A percentile compares a stretch with the other conserved stretches of the same genome.
phyloP scores from a whole-genome alignment of 2,329 filamentous ascomycete genomes.

The Aureobasidium mangrovei region DNA sequence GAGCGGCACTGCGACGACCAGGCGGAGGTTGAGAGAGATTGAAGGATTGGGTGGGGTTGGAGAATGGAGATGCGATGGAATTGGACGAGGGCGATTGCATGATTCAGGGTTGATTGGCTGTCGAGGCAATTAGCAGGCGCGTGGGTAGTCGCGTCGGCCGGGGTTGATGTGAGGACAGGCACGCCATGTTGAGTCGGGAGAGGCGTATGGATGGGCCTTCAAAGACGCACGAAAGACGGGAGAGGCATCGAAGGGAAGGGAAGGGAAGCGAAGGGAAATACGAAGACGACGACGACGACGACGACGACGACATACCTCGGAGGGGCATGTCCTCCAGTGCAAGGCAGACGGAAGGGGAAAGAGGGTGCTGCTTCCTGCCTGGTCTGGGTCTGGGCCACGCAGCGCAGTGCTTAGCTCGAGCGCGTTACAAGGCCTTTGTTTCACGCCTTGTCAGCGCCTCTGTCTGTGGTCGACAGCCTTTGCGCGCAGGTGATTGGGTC shows the following conservation, averaged over 20 bases:
- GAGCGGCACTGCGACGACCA: conserved; percentile 12
- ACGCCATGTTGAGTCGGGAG: not conserved
- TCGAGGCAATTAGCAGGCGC: conserved; percentile 1
- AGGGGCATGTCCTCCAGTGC: conserved; percentile 10
- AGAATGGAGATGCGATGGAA: conserved; percentile 3
- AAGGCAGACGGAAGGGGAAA: conserved; percentile 5
- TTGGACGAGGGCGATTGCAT: conserved; percentile 13
- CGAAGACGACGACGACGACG: no score
- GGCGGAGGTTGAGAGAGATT: conserved; percentile 16
- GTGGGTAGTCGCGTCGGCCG: conserved; percentile 9
- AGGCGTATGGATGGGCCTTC: not conserved
- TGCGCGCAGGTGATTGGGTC: conserved; percentile 9
- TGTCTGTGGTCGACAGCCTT: not conserved
- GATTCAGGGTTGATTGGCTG: conserved; percentile 5
- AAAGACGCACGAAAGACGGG: not conserved
- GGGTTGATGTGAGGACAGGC: not conserved
- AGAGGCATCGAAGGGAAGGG: not conserved
- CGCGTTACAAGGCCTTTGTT: conserved; percentile 10
- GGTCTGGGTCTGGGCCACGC: not conserved
- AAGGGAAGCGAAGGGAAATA: not conserved
- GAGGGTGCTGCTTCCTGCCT: not conserved
- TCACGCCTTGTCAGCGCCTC: conserved; percentile 5
- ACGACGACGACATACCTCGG: conserved; percentile 4
- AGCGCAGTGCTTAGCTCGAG: not conserved
- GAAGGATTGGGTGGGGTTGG: conserved; percentile 15